Evolutionary conservation across 371 early-diverging fungal species (phyloP), one percentile per base, ranked within the genome.

Genomic region (Rhizopus microsporus): DNA sequence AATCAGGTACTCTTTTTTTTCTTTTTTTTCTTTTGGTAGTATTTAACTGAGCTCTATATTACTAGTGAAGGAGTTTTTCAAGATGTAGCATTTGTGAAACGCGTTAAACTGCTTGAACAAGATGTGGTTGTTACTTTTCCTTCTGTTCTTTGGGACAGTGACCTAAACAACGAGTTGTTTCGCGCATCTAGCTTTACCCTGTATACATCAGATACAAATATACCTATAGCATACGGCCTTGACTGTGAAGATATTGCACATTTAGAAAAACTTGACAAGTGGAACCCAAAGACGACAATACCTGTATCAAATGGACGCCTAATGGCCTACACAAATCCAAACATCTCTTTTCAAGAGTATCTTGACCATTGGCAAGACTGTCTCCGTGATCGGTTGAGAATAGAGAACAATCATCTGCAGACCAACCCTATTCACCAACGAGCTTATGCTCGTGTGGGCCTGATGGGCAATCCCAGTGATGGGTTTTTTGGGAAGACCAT

Each of bases 381-480:
- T 42, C 57, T 67, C 7, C 60, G 49, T 42, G 16, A 60, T 39
- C 42, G 34, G 4, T 42, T 55, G 13, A 52, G 39, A 9, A 38
- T 7, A 46, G 12, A 7, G 1, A 16, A 42, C 10, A 23, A 1
- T 38, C 29, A 16, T 13, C 43, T 64, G 44, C 57, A 69, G 13
- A 39, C 49, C 0, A 40, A 61, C 0, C 72, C 77, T 10, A 72
- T 84, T 30, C 67, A 70, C 38, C 57, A 64, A 9, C 62, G 62
- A 29, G 71, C 83, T 9, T 70, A 84, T 71, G 89, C 89, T 10
- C 82, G 89, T 9, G 80, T 88, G 7, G 89, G 89, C 1, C 56
- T 89, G 31, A 80, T 89, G 74, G 89, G 89, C 7, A 89, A 89
- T 60, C 89, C 89, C 7, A 80, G 80, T 40, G 89, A 89, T 65